Evolutionary conservation across 495 filamentous ascomycete genomes (phyloP), one percentile per base, ranked within the genome.

Genomic region (Lindgomyces ingoldianus): DNA sequence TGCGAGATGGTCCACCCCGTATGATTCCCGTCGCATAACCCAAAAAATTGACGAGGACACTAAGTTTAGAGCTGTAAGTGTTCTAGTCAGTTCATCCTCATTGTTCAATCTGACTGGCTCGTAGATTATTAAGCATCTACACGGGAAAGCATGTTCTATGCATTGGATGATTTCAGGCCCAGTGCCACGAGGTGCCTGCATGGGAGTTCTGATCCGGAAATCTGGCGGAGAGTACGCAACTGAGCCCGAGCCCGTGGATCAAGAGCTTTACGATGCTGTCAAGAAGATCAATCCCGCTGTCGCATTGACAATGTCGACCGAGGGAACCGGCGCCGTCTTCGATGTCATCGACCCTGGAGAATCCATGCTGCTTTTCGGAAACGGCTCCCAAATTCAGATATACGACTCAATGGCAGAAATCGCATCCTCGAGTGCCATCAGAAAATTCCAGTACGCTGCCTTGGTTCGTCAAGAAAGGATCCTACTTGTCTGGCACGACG

Each of bases 401-500:
- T 47, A 30, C 42, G 58, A 62, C 4, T 62, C 58, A 9, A 47
- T 62, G 46, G 47, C 24, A 1, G 58, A 62, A 6, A 53, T 62
- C 3, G 58, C 58, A 3, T 33, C 11, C 24, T 62, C 58, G 3
- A 53, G 29, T 21, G 46, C 44, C 21, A 50, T 62, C 18, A 53
- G 33, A 30, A 62, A 62, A 30, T 62, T 53, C 47, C 58, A 62
- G 30, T 62, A 62, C 25, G 58, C 58, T 1, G 44, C 42, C 4
- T 24, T 62, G 27, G 26, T 62, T 14, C 58, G 58, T 14, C 24
- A 27, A 39, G 58, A 62, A n/a, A 10, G 48, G n/a, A 33, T 62
- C 10, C 46, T 62, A 8, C 25, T 62, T n/a, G 58, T 62, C 4
- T 62, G 58, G 58, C 58, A 62, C 26, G 58, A 62, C 30, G 58